Percentiles rank a stretch among this genome's conserved stretches.
phyloP scores from a whole-genome alignment of 2,329 filamentous ascomycete species.

The Simplicillium aogashimaense region DNA sequence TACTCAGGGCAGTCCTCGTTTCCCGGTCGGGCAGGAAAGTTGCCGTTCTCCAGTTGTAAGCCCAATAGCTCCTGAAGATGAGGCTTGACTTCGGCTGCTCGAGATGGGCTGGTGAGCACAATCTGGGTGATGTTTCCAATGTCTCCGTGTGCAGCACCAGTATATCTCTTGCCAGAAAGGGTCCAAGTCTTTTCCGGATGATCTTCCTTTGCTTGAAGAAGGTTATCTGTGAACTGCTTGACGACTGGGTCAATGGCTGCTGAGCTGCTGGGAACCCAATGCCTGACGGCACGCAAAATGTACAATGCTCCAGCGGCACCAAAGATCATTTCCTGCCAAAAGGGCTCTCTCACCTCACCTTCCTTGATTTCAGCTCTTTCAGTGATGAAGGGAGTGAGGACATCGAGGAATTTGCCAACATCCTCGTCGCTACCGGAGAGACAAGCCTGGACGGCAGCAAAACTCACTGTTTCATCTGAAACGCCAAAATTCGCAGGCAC shows the following conservation, averaged over 20 bases:
- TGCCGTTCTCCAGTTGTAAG: constrained; percentile 50
- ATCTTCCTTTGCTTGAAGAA: constrained; percentile 47
- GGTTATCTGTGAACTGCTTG: constrained; percentile 42
- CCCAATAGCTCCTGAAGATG: constrained; percentile 46
- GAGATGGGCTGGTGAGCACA: constrained; percentile 44
- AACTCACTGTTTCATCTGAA: constrained; percentile 37
- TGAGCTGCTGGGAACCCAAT: constrained; percentile 40
- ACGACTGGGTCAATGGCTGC: constrained; percentile 38
- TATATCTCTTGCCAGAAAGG: constrained; percentile 52
- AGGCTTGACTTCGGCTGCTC: constrained; percentile 41
- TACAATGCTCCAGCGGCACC: constrained; percentile 61
- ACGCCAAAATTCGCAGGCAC: constrained; percentile 34
- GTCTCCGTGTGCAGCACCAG: constrained; percentile 58
- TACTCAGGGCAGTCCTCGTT: constrained; percentile 29
- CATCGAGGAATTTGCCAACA: constrained; percentile 28
- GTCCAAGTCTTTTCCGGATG: constrained; percentile 41
- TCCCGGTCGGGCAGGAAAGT: constrained; percentile 48
- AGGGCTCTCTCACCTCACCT: constrained; percentile 23
- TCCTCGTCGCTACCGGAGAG: constrained; percentile 26
- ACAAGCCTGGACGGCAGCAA: constrained; percentile 33
- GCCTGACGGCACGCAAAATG: constrained; percentile 52
- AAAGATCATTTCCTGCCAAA: constrained; percentile 52
- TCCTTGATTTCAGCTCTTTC: no score
- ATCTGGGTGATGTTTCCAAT: constrained; percentile 65
- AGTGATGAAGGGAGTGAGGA: constrained; percentile 14